Percentiles rank a stretch among this genome's conserved stretches.
Conservation (phyloP, 2,329 filamentous ascomycete genomes). For the Byssothecium circinans region DNA sequence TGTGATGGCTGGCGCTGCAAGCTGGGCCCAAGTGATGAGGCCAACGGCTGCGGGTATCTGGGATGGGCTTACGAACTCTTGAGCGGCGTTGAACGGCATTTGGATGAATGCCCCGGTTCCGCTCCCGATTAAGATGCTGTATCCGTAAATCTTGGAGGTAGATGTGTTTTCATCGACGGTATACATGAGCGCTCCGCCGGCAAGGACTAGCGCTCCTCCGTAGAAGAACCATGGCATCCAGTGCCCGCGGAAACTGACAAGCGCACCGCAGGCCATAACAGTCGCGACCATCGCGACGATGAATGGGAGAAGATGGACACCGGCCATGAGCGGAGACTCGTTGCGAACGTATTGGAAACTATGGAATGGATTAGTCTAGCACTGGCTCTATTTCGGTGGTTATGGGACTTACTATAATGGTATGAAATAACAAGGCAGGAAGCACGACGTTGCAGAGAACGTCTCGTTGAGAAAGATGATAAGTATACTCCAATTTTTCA, state of each 20-base stretch:
- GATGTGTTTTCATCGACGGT: slow-evolving; percentile 14
- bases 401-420: no score
- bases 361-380: no score
- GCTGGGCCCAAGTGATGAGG: slow-evolving; percentile 18
- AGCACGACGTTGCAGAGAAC: slow-evolving; percentile 18
- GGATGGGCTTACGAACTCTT: slow-evolving; percentile 11
- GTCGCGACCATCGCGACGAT: slow-evolving; percentile 15
- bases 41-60: slow-evolving; percentile 13
- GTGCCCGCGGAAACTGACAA: slow-evolving; percentile 13
- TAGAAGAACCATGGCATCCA: slow-evolving; percentile 11
- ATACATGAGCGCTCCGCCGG: slow-evolving; percentile 4
- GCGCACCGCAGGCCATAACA: slow-evolving; percentile 16
- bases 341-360: slow-evolving; percentile 23
- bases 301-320: slow-evolving; percentile 25
- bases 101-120: slow-evolving; percentile 20
- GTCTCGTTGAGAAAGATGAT: slow-evolving; percentile 20
- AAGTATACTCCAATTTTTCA: background rate
- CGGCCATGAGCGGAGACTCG: slow-evolving; percentile 17
- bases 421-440: slow-evolving; percentile 9
- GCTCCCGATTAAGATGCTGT: slow-evolving; percentile 19
- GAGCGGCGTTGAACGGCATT: slow-evolving; percentile 14
- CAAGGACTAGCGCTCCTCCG: background rate
- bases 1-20: slow-evolving; percentile 12
- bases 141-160: slow-evolving; percentile 25
- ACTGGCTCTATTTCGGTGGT: no score